Base-by-base conservation (phyloP, 306 rosid genomes). In the Cicer cuneatum region DNA sequence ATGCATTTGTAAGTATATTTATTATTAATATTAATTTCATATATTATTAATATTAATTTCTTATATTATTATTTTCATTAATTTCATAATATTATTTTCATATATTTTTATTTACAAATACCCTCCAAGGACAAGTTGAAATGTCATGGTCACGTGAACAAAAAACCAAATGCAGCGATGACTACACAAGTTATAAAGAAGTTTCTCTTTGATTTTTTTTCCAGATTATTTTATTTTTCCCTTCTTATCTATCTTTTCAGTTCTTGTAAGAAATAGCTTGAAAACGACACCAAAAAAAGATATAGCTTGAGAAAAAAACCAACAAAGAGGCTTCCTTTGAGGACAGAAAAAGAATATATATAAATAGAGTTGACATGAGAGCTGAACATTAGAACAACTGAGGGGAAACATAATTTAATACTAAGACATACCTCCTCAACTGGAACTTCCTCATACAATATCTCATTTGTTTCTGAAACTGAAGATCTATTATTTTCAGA, bases 351-450 rank as follows among this genome's bases (percentile, higher is more conserved):
- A 24, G 15, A 60, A 40, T 21, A 58, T 39, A 72, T 29, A 8
- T 48, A 79, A 8, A 13, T 15, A 73, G 35, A 45, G 15, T 10
- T 5, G 54, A 41, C 15, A 41, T 48, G 13, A 41, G 8, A n/a
- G 21, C 65, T 18, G 45, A 41, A 54, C 46, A 63, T 47, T 21
- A 49, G 15, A 13, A 67, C 54, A 56, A 18, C 57, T 33, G 2
- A 29, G 47, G 29, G 8, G 29, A 13, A 49, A 42, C 16, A 45
- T 6, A 68, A 54, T 51, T 71, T 66, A 11, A 41, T 42, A 67
- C 74, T 37, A 49, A 75, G 63, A 48, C 77, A 71, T 73, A 94
- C 97, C 90, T 91, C 95, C 68, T 83, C 87, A 7, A 54, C 71
- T 6, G 74, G 81, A 74, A 80, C 83, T 75, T 88, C 90, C 72